Base-by-base conservation (phyloP, 1,139 yeast genomes). In the Suhomyces ambrosiae region DNA sequence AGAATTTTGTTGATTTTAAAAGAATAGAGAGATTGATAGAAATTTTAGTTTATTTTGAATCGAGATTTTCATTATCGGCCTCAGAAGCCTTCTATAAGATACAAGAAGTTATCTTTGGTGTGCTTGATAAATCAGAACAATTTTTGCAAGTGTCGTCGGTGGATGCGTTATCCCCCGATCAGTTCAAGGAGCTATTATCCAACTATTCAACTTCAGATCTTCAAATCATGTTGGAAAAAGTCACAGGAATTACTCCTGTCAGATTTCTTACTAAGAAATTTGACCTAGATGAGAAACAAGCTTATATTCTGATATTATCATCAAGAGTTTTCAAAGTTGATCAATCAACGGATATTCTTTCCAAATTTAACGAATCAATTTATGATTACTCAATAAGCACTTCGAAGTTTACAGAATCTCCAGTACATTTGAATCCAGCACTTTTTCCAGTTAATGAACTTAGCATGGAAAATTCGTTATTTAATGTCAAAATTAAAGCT, bases 31-130 rank as follows among this genome's bases (percentile, higher is more conserved):
- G 24, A 8, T 11, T 35, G 5, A 5, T 11, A 6, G 7, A 17
- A 6, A 26, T 24, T 22, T 25, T 35, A 11, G 23, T 10, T 9
- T 30, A 5, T 9, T 12, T 23, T 19, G 30, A 30, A 25, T 10
- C 9, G n/a, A 10, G 6, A 4, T 9, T 2, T 2, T 12, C 7
- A 9, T 4, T 3, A 5, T 27, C 10, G 14, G 8, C 3, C 23
- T 18, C 27, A 11, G 31, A 26, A 16, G 27, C 15, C 12, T 30
- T 33, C 23, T 30, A 28, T 23, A 27, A 28, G 7, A 11, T 38
- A 6, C 42, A 38, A 23, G 33, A 35, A n/a, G 13, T 31, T 13
- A 22, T 38, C 10, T 35, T 32, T 22, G 32, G 22, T 9, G 8
- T 14, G 8, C 32, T 27, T 15, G 27, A 25, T 10, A 36, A 27